Evolutionary conservation across 1,284 basidiomycete genomes (phyloP), one percentile per base, ranked within the genome.

Genomic region (Gymnopus androsaceus): DNA sequence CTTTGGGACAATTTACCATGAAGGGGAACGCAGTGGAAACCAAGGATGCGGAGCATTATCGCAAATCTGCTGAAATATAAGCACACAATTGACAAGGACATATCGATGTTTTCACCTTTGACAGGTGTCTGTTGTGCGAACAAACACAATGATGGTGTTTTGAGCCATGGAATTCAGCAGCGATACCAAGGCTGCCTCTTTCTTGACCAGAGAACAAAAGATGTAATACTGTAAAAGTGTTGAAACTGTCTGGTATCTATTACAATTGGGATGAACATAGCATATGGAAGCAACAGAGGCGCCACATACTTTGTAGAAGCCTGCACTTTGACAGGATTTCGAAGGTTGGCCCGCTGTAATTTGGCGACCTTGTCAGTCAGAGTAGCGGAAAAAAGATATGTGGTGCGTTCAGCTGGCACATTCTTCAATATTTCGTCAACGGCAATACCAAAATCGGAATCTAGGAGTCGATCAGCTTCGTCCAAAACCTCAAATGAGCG

Each of bases 331-430:
- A 97, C 86, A 6, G 97, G 97, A 69, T 96, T 97, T 50, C 85
- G 84, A 65, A 99, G 78, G 77, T 91, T 94, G 14, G 97, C 96
- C 54, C 97, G 79, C 71, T 99, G 95, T 6, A 99, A 80, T 72
- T 98, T 98, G 21, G 93, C 94, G 7, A 99, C 95, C 73, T 98
- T 98, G 19, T 94, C 96, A 2, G 95, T 98, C 95, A 99, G 98
- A 14, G 97, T 99, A 1, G 97, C 97, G 15, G 94, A 97, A 78
- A 97, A 99, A 1, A 99, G 83, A 71, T 95, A 98, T 0, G 97
- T 99, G 33, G 88, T 92, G 21, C 97, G 84, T 67, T 99, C 95
- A 66, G 88, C 90, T 19, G 97, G 97, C 61, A 99, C 90, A 42
- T 92, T 85, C 74, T 97, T 97, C 44, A 99, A 79, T 59, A 99